Percentiles rank a stretch among this genome's conserved stretches.
Conservation (phyloP, 1,284 basidiomycete species). For the Marasmius tenuissimus region DNA sequence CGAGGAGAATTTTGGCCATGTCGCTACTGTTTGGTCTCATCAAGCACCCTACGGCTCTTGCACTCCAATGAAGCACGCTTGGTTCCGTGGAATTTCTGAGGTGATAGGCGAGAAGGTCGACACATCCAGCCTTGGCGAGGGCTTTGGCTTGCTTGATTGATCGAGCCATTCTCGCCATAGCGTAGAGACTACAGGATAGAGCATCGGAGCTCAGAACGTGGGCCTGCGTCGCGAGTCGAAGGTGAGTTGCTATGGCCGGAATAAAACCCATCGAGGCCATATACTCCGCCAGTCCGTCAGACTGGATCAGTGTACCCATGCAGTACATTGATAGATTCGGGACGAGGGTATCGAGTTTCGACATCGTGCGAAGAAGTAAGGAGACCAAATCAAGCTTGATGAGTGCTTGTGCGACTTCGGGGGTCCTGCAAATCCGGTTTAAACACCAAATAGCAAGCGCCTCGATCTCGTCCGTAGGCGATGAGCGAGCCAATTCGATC, state of each 20-base stretch:
- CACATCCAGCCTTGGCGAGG: conserved; percentile 19
- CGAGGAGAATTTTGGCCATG: conserved; percentile 22
- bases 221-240: not conserved
- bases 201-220: conserved; percentile 4
- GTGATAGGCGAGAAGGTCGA: conserved; percentile 18
- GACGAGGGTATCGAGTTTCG: conserved; percentile 13
- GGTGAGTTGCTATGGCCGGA: conserved; percentile 1
- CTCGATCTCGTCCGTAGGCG: conserved; percentile 20
- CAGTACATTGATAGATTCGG: not conserved
- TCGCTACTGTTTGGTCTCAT: conserved; percentile 27
- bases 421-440: conserved; percentile 20
- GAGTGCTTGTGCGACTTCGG: conserved; percentile 21
- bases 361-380: conserved; percentile 18
- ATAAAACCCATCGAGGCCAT: conserved; percentile 12
- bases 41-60: conserved; percentile 25
- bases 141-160: conserved; percentile 25
- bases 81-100: conserved; percentile 19
- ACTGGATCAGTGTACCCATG: conserved; percentile 12
- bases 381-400: conserved; percentile 22
- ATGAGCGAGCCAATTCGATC: conserved; percentile 22
- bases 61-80: conserved; percentile 20
- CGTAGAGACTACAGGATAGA: conserved; percentile 18
- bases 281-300: conserved; percentile 22
- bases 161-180: conserved; percentile 22
- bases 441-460: conserved; percentile 25